Evolutionary conservation across 106 monocot genomes (phyloP), one percentile per base, ranked within the genome.

Genomic region (Phalaenopsis aphrodite): DNA sequence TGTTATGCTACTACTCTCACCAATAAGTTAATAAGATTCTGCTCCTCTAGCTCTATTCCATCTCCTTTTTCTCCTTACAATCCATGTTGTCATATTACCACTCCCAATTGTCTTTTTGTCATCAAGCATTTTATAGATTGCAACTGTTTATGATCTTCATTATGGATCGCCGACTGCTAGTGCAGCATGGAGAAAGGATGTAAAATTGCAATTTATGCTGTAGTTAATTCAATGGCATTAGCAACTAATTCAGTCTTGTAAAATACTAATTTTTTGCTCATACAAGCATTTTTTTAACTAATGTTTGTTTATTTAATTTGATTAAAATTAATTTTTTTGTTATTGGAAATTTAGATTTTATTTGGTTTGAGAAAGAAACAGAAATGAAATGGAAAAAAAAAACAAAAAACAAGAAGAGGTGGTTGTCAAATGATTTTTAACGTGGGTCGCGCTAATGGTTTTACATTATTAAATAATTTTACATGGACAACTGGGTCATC

Each of bases 101-200:
- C 92, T 81, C 90, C 96, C 72, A 56, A 1, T 75, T 71, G 11
- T 91, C 92, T 77, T 80, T 92, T 61, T 9, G 77, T 81, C n/a
- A 80, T 98, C 80, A 87, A 83, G 88, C 75, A 86, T 55, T 69
- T 92, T 2, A 91, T 98, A 90, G 86, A 86, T 21, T 18, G 66
- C 46, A 87, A 91, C 42, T 88, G 92, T 98, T 65, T 91, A 92
- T 78, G 90, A 90, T 10, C 77, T 98, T 38, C 92, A 98, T 77
- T 92, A 98, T 42, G 94, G 94, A 0, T 92, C 94, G 5, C 94
- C 92, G 16, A 94, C 94, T 41, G 87, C 94, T 9, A 94, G 97
- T 10, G 97, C 89, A 0, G 86, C 88, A 12, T 98, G 97, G 94
- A 84, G 88, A 49, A 84, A 84, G 80, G 96, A 97, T 52, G 94